Percentiles rank a stretch among this genome's conserved stretches.
Conservation (phyloP, 2,329 filamentous ascomycete species). For the Trichoderma polysporum region DNA sequence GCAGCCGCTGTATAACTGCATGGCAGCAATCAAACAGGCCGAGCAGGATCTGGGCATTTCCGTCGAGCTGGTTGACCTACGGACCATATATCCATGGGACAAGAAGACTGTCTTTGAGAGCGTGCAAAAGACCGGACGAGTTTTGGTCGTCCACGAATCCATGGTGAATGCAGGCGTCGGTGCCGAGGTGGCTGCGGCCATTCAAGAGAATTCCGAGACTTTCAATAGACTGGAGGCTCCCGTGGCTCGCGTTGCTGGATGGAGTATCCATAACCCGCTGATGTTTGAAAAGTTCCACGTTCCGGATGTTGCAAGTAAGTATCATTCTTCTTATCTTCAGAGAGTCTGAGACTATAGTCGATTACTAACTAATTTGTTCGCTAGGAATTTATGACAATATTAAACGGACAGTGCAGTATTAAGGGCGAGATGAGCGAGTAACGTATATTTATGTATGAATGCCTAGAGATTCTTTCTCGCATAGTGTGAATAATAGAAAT, state of each 20-base stretch:
- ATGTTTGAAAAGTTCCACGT: slow-evolving; percentile 78
- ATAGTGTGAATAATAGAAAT: slow-evolving; percentile 1
- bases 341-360: neutral
- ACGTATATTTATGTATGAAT: slow-evolving; percentile 5
- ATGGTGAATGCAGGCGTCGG: slow-evolving; percentile 90
- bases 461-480: slow-evolving; percentile 3
- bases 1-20: slow-evolving; percentile 83
- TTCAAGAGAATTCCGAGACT: slow-evolving; percentile 74
- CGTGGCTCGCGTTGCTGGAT: slow-evolving; percentile 81
- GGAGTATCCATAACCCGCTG: slow-evolving; percentile 80
- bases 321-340: neutral
- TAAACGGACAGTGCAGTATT: slow-evolving; percentile 66
- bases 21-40: slow-evolving; percentile 71
- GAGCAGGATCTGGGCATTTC: slow-evolving; percentile 72
- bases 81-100: slow-evolving; percentile 92
- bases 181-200: slow-evolving; percentile 82
- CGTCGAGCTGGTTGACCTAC: slow-evolving; percentile 82
- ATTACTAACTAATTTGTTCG: slow-evolving; percentile 19
- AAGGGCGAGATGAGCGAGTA: slow-evolving; percentile 21
- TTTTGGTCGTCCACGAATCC: slow-evolving; percentile 86
- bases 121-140: slow-evolving; percentile 82
- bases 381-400: slow-evolving; percentile 71
- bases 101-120: slow-evolving; percentile 75
- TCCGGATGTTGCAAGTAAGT: slow-evolving; percentile 84
- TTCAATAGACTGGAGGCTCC: slow-evolving; percentile 84